A percentile compares a stretch with the other conserved stretches of the same genome.
Conservation (phyloP, 345 rosid species). For the Gossypium arboreum region DNA sequence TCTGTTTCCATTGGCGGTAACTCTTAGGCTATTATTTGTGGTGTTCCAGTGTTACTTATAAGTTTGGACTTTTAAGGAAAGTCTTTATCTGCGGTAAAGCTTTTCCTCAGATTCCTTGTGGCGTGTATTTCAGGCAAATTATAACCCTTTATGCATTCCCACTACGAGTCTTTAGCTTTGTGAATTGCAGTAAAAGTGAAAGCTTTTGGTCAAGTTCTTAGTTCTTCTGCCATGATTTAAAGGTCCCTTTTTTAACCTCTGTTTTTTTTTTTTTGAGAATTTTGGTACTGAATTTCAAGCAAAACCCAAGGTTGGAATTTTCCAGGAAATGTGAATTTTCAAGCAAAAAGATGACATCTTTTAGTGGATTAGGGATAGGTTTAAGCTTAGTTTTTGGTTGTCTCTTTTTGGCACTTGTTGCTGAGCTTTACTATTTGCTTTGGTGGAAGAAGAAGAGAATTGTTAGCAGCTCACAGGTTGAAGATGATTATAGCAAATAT, state of each 20-base stretch:
- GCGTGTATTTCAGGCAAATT: conserved; percentile 27
- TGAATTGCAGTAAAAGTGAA: conserved; percentile 28
- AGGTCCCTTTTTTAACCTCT: background rate
- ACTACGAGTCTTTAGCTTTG: conserved; percentile 13
- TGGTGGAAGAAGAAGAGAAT: conserved; percentile 71
- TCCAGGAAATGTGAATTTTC: conserved; percentile 45
- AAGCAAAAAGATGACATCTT: conserved; percentile 45
- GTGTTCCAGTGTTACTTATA: background rate
- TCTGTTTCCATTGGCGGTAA: conserved; percentile 8
- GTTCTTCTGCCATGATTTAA: background rate
- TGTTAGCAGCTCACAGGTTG: conserved; percentile 33
- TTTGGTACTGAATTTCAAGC: conserved; percentile 6
- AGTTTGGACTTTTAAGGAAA: conserved; percentile 15
- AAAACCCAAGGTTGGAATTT: background rate
- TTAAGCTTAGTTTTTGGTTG: conserved; percentile 67
- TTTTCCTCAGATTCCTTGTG: conserved; percentile 14
- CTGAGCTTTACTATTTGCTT: conserved; percentile 66
- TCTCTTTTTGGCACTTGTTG: conserved; percentile 64
- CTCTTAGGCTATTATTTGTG: background rate
- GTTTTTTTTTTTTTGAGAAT: background rate
- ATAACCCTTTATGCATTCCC: conserved; percentile 6
- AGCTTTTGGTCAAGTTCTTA: background rate
- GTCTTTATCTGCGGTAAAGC: conserved; percentile 8
- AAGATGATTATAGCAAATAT: conserved; percentile 41
- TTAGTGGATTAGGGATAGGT: conserved; percentile 68